Evolutionary conservation across 208 protist species (phyloP).

Genomic region (Wallacemonas rigidus): DNA sequence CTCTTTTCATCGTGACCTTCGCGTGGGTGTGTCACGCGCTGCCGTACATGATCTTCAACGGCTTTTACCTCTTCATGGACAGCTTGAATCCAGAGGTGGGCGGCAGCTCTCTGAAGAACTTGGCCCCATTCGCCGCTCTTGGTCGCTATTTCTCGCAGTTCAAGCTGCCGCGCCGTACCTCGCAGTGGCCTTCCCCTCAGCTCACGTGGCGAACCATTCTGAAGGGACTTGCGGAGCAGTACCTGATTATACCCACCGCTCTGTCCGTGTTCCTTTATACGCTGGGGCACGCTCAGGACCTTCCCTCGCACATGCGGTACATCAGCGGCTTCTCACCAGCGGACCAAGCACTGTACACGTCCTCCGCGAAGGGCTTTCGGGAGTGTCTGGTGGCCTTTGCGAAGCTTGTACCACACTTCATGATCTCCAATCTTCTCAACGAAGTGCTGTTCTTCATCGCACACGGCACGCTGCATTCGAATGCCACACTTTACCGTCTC

Average conservation of each 20-base stretch:
- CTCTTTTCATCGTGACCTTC: constrained; percentile 35
- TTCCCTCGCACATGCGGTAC: constrained; percentile 25
- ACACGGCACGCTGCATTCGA: constrained; percentile 44
- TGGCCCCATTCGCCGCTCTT: constrained; percentile 24
- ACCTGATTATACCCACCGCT: constrained; percentile 23
- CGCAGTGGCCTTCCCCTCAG: constrained; percentile 29
- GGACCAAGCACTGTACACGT: constrained; percentile 25
- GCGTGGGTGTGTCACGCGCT: constrained; percentile 37
- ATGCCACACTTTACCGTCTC: constrained; percentile 38
- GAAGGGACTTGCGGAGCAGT: constrained; percentile 33
- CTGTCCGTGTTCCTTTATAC: constrained; percentile 24
- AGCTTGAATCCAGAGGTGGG: constrained; percentile 31
- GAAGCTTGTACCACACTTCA: constrained; percentile 36
- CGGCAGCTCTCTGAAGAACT: constrained; percentile 18
- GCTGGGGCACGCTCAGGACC: not conserved
- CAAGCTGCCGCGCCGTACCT: constrained; percentile 32
- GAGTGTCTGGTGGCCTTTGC: constrained; percentile 7
- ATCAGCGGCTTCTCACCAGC: constrained; percentile 29
- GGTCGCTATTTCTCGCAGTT: constrained; percentile 32
- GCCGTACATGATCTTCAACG: constrained; percentile 43
- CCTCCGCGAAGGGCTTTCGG: constrained; percentile 8
- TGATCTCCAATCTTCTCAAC: constrained; percentile 46
- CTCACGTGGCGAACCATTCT: constrained; percentile 27
- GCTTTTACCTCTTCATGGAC: constrained; percentile 44
- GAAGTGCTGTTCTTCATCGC: constrained; percentile 51